Conservation (phyloP, 2,329 filamentous ascomycete species). For the Penicillium freii region DNA sequence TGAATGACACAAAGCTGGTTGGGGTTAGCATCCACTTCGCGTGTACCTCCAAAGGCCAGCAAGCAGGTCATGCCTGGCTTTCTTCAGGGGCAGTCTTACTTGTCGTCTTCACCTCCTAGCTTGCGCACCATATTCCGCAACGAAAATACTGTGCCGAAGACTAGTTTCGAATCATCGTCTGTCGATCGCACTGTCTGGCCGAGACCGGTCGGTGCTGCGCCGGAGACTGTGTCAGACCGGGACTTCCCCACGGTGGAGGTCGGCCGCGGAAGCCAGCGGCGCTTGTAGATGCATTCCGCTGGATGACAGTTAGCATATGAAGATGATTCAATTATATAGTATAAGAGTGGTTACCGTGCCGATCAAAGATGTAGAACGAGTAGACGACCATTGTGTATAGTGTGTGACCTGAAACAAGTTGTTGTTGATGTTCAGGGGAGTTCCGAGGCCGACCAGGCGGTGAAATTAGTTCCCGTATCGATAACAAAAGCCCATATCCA, state of each 20-base stretch:
- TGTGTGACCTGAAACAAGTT: not conserved
- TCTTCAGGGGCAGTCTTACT: conserved; percentile 38
- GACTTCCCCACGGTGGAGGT: conserved; percentile 47
- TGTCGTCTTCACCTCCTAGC: conserved; percentile 87
- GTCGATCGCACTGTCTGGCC: conserved; percentile 51
- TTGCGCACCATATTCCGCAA: conserved; percentile 96
- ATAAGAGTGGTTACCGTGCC: conserved; percentile 67
- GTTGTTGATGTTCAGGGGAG: conserved; percentile 25
- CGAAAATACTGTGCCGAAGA: conserved; percentile 96
- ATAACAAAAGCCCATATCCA: conserved; percentile 14
- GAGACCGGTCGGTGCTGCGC: conserved; percentile 38
- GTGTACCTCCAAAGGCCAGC: not conserved
- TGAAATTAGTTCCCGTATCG: conserved; percentile 16
- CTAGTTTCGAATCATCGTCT: conserved; percentile 88
- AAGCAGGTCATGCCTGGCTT: not conserved
- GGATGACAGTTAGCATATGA: conserved; percentile 2
- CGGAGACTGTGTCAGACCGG: conserved; percentile 48
- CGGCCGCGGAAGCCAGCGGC: conserved; percentile 70
- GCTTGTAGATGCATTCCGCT: conserved; percentile 98
- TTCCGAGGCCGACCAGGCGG: conserved; percentile 15
- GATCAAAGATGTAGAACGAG: conserved; percentile 98
- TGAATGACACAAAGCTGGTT: conserved; percentile 81
- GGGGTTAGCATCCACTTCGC: not conserved
- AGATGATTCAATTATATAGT: conserved; percentile 6
- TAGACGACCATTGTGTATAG: conserved; percentile 78